These are phyloP conservation scores for Lachnellula suecica DNA, from an alignment of 2,329 filamentous ascomycete species.

Conservation along the genomic window DNA sequence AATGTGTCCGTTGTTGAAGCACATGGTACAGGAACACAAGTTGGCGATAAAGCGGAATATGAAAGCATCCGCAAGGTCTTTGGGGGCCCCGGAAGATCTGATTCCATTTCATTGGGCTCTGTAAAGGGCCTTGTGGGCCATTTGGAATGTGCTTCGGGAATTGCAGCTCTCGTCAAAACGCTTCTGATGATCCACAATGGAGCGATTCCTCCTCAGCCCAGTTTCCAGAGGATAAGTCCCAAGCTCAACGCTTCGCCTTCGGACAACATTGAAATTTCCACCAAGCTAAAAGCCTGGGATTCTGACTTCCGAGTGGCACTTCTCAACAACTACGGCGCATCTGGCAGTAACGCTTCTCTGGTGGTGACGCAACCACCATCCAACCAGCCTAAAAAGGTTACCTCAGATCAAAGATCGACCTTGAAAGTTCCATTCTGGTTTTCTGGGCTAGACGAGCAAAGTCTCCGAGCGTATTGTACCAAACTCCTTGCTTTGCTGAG, in stretches of 20 bases:
- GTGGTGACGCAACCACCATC: background rate
- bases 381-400: background rate
- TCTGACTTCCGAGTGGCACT: background rate
- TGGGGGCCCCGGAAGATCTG: background rate
- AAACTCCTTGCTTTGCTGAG: slow-evolving; percentile 9
- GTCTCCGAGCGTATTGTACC: slow-evolving; percentile 20
- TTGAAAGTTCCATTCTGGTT: slow-evolving; percentile 2
- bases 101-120: background rate
- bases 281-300: background rate
- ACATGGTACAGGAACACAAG: slow-evolving; percentile 14
- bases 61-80: slow-evolving; percentile 1
- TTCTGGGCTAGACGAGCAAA: slow-evolving; percentile 22
- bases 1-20: slow-evolving; percentile 10
- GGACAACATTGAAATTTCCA: background rate
- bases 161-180: background rate
- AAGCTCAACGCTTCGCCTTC: background rate
- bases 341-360: background rate
- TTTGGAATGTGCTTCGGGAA: background rate
- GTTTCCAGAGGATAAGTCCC: background rate
- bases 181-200: background rate
- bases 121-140: background rate
- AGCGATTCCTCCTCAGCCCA: background rate
- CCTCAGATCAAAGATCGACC: background rate
- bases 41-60: slow-evolving; percentile 12
- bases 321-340: background rate